phyloP scores from a whole-genome alignment of 345 rosid species.

The Gossypium bickii region DNA sequence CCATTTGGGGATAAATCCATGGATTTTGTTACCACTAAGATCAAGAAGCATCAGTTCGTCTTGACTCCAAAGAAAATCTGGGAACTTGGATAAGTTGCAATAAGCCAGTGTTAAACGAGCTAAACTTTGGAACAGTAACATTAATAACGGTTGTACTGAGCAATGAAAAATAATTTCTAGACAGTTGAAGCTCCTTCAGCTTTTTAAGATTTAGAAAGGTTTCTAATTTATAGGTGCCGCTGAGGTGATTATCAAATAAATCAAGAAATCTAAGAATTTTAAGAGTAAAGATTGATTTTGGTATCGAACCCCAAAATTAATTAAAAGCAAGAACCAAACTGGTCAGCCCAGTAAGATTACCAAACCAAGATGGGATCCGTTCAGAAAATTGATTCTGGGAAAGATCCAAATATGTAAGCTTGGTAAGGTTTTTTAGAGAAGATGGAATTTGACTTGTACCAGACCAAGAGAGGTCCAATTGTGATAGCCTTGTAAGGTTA shows the following conservation, averaged over 20 bases:
- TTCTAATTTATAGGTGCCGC: background rate
- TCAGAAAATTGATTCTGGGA: background rate
- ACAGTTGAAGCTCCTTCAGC: background rate
- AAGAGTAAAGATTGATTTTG: background rate
- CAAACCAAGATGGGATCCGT: background rate
- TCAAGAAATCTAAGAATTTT: background rate
- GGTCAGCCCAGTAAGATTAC: background rate
- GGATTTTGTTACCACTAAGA: background rate
- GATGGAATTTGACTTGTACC: conserved; percentile 12
- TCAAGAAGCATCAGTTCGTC: background rate
- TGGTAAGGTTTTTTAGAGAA: background rate
- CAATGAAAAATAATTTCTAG: background rate
- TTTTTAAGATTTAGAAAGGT: background rate
- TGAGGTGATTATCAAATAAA: background rate
- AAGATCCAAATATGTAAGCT: background rate
- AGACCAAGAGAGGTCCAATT: conserved; percentile 1
- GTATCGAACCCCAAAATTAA: background rate
- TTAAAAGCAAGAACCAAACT: accelerated
- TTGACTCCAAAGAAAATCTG: background rate
- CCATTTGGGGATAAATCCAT: too few relatives aligned
- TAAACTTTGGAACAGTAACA: background rate
- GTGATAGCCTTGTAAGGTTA: conserved; percentile 1
- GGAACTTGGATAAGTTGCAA: background rate
- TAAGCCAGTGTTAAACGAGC: background rate
- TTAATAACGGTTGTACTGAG: background rate